These are phyloP conservation scores for Phycomyces blakesleeanus DNA, from an alignment of 192 early-diverging fungal genomes.

Conservation along the genomic window DNA sequence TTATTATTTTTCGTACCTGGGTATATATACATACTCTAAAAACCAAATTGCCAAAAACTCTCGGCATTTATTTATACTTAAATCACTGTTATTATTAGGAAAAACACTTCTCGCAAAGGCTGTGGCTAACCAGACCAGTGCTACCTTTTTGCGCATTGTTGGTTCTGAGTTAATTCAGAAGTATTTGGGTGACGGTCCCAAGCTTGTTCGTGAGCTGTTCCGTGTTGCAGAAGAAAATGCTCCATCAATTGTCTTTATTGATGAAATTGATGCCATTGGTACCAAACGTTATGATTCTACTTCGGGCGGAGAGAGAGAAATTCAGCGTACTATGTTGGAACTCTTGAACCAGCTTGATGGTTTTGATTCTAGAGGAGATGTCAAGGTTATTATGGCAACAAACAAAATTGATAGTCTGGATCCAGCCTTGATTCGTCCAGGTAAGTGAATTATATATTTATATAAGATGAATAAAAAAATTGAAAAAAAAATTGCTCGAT, in stretches of 20 bases:
- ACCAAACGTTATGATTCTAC: slow-evolving; percentile 96
- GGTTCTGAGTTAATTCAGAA: slow-evolving; percentile 99
- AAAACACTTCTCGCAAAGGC: slow-evolving; percentile 98
- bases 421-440: slow-evolving; percentile 93
- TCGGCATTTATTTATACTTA: no score
- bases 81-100: not conserved
- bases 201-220: slow-evolving; percentile 97
- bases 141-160: slow-evolving; percentile 95
- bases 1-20: no score
- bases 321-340: slow-evolving; percentile 97
- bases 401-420: slow-evolving; percentile 97
- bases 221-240: slow-evolving; percentile 93
- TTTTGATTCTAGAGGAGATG: slow-evolving; percentile 91
- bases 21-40: no score
- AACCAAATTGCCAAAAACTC: no score
- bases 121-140: slow-evolving; percentile 96
- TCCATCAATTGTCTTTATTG: slow-evolving; percentile 98
- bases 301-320: slow-evolving; percentile 93
- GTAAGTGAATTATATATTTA: slow-evolving; percentile 26
- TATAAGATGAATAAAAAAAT: no score
- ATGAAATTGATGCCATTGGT: slow-evolving; percentile 98
- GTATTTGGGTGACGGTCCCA: slow-evolving; percentile 97
- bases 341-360: slow-evolving; percentile 97
- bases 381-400: slow-evolving; percentile 99
- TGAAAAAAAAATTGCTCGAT: not conserved